phyloP scores from a whole-genome alignment of 805 yeast genomes.

The Metschnikowia picachoensis region DNA sequence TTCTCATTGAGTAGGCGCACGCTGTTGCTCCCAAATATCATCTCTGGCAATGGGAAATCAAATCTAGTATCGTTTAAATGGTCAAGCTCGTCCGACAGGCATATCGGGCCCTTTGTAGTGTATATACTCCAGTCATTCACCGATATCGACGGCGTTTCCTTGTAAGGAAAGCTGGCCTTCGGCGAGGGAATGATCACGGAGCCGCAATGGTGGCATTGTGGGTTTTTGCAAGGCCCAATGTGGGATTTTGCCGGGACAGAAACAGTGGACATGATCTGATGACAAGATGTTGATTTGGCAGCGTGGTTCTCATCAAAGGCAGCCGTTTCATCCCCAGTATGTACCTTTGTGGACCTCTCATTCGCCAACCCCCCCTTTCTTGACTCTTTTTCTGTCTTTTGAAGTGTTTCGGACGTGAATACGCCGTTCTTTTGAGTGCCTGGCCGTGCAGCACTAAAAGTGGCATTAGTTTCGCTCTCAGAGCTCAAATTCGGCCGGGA shows the following conservation, averaged over 20 bases:
- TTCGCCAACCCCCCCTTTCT: too few species aligned
- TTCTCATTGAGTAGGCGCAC: constrained; percentile 47
- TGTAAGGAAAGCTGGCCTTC: constrained; percentile 56
- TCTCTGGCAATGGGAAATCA: constrained; percentile 88
- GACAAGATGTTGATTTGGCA: not conserved
- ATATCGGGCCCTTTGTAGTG: constrained; percentile 71
- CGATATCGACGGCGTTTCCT: constrained; percentile 65
- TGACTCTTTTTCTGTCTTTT: too few species aligned
- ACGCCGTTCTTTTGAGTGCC: too few species aligned
- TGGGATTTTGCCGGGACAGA: constrained; percentile 45
- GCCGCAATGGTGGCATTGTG: constrained; percentile 63
- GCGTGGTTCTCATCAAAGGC: not conserved
- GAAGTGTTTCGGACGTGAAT: too few species aligned
- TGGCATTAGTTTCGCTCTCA: not conserved
- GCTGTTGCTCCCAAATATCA: constrained; percentile 88
- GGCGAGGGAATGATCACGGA: constrained; percentile 77
- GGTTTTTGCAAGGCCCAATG: constrained; percentile 34
- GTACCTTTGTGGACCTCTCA: too few species aligned
- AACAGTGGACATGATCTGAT: constrained; percentile 5
- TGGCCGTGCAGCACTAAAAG: not conserved
- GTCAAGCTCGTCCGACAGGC: constrained; percentile 72
- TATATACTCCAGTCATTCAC: constrained; percentile 73
- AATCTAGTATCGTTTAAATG: constrained; percentile 52
- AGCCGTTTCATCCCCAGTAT: not conserved
- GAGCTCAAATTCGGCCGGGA: not conserved